Percentiles rank a stretch among this genome's conserved stretches.
These are phyloP conservation scores for Miamiensis avidus DNA, from an alignment of 169 alveolate genomes.

Conservation along the genomic window DNA sequence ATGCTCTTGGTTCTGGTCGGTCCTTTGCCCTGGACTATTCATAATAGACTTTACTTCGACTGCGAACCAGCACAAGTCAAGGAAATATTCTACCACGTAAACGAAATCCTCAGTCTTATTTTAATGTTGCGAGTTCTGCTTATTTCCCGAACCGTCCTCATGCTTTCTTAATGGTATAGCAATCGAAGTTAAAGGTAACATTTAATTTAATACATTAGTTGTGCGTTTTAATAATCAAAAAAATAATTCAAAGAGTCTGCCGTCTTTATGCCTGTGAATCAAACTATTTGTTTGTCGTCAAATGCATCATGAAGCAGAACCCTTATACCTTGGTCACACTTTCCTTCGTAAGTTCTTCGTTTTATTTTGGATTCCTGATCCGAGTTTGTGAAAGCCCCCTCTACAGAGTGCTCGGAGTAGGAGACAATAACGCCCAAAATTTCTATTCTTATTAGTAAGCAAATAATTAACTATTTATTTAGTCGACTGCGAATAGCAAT, in stretches of 20 bases:
- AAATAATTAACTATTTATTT: neutral
- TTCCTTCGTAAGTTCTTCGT: constrained; percentile 50
- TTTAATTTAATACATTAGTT: no score
- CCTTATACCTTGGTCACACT: constrained; percentile 50
- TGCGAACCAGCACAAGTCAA: neutral
- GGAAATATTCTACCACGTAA: constrained; percentile 27
- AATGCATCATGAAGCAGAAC: constrained; percentile 59
- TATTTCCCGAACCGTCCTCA: constrained; percentile 32
- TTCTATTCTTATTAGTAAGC: neutral
- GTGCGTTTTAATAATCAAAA: no score
- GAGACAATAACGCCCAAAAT: neutral
- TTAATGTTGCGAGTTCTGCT: constrained; percentile 27
- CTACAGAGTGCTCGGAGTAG: neutral
- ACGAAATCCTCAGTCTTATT: constrained; percentile 35
- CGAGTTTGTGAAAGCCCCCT: constrained; percentile 68
- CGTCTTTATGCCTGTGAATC: constrained; percentile 68
- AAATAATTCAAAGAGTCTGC: constrained; percentile 64
- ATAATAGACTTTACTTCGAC: neutral
- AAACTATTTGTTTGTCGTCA: constrained; percentile 59
- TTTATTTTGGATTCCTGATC: constrained; percentile 60
- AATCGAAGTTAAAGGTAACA: constrained; percentile 25
- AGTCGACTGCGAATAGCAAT: neutral
- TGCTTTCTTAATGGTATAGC: constrained; percentile 42
- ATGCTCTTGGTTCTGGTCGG: neutral
- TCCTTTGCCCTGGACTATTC: neutral